Base-by-base conservation (phyloP, 2,329 filamentous ascomycete species). In the Sordariomycetes sp. region DNA sequence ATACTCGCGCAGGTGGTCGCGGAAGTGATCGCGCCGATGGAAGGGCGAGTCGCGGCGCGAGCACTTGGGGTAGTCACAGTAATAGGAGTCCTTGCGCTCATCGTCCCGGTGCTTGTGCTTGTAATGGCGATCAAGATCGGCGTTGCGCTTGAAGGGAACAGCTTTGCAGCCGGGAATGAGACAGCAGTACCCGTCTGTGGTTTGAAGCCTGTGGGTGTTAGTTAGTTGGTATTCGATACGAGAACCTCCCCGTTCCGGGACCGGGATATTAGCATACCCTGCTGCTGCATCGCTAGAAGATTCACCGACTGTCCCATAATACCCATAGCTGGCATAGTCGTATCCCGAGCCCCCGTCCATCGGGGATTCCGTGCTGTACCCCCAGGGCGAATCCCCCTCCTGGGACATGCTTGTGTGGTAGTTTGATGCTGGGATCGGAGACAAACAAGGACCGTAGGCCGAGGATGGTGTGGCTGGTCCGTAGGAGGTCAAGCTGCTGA, bases 61-160 rank as follows among this genome's bases (percentile, higher is more conserved):
- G 65, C 81, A 83, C 56, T 66, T 71, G 20, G 69, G 66, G 63
- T 81, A 82, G 71, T 83, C 80, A 67, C 81, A 84, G 22, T 65
- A 67, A 63, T 72, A 79, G 20, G 70, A 66, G 14, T 72, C 69
- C 61, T 77, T 78, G 54, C 72, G 64, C 20, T 68, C 67, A 1
- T 71, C 69, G 0, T 71, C 69, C 14, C 68, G 66, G 65, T 84
- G 81, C 18, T 74, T 71, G 63, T 79, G 77, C 56, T 71, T 70
- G 64, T 74, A 73, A 66, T 83, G 81, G 18, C 81, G 74, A 55
- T 79, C 72, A 11, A 82, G 75, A 66, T 84, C 81, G 12, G 80
- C 79, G 57, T 73, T 72, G 35, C 81, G 75, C 64, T 73, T 74
- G 65, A 82, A 83, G 1, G 72, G 70, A 55, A 72, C 72, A 34